Evolutionary conservation across 2,329 filamentous ascomycete species (phyloP).

Genomic region (Pyrenophora graminea): DNA sequence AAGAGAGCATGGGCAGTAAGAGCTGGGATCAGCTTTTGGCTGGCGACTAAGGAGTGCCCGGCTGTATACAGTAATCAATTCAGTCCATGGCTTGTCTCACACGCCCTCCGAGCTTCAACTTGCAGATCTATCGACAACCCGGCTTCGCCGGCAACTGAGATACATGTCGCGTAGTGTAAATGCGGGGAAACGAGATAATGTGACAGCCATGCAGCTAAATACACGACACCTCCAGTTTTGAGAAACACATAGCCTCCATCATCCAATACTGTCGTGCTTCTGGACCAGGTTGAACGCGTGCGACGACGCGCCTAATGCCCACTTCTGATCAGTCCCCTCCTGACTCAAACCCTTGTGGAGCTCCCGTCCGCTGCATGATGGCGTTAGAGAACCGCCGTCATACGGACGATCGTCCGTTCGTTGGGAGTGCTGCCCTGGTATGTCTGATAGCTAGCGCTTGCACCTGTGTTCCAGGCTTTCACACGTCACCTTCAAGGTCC

Average conservation of each 20-base stretch:
- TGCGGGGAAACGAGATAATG: slow-evolving; percentile 13
- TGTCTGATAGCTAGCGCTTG: slow-evolving; percentile 11
- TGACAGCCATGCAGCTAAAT: neutral
- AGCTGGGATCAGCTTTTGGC: neutral
- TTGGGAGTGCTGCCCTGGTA: slow-evolving; percentile 2
- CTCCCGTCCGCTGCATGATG: slow-evolving; percentile 12
- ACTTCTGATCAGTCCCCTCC: slow-evolving; percentile 11
- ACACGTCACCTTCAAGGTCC: neutral
- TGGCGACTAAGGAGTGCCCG: neutral
- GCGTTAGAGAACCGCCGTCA: slow-evolving; percentile 12
- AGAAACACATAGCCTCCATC: neutral
- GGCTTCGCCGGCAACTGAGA: neutral
- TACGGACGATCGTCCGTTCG: slow-evolving; percentile 2
- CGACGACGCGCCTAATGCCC: slow-evolving; percentile 8
- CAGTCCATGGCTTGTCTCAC: slow-evolving; percentile 4
- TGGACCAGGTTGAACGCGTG: neutral
- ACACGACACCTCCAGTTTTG: slow-evolving; percentile 7
- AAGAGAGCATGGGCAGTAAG: slow-evolving; percentile 1
- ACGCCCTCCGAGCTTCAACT: slow-evolving; percentile 3
- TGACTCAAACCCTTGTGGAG: slow-evolving; percentile 23
- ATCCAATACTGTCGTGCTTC: neutral
- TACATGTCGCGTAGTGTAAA: slow-evolving; percentile 2
- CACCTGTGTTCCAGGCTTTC: slow-evolving; percentile 1
- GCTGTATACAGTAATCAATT: neutral
- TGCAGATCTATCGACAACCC: slow-evolving; percentile 12